Evolutionary conservation across 2,329 filamentous ascomycete species (phyloP).

Genomic region (Alternaria brassicae): DNA sequence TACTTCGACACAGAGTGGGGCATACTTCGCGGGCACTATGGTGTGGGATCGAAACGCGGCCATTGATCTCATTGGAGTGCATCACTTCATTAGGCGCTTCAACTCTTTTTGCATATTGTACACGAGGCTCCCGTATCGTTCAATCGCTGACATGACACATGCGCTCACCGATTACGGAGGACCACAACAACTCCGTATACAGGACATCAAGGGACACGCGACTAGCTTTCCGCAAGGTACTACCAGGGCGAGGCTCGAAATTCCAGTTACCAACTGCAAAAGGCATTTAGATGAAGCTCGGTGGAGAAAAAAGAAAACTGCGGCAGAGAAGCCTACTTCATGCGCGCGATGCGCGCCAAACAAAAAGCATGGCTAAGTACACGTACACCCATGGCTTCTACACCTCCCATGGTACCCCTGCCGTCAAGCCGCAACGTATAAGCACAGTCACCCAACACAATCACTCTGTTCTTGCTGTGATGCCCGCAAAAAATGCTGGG

Average conservation of each 20-base stretch:
- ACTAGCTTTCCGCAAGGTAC: background rate
- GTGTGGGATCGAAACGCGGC: constrained; percentile 3
- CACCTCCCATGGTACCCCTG: background rate
- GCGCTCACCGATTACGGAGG: background rate
- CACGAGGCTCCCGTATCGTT: no score
- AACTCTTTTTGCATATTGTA: no score
- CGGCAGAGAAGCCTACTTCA: background rate
- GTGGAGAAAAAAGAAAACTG: background rate
- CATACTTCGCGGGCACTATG: constrained; percentile 18
- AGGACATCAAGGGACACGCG: background rate
- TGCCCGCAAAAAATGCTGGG: background rate
- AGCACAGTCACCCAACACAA: background rate
- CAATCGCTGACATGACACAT: background rate
- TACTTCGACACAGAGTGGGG: constrained; percentile 35
- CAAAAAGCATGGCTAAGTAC: background rate
- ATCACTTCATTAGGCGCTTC: background rate
- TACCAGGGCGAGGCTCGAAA: background rate
- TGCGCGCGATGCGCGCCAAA: background rate
- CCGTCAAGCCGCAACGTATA: background rate
- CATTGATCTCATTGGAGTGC: background rate
- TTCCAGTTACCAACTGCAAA: background rate
- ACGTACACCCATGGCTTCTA: background rate
- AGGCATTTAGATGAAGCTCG: background rate
- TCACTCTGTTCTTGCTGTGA: background rate
- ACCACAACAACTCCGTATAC: background rate